Conservation (phyloP, 352 stramenopile species). For the Pythium brachiatum region DNA sequence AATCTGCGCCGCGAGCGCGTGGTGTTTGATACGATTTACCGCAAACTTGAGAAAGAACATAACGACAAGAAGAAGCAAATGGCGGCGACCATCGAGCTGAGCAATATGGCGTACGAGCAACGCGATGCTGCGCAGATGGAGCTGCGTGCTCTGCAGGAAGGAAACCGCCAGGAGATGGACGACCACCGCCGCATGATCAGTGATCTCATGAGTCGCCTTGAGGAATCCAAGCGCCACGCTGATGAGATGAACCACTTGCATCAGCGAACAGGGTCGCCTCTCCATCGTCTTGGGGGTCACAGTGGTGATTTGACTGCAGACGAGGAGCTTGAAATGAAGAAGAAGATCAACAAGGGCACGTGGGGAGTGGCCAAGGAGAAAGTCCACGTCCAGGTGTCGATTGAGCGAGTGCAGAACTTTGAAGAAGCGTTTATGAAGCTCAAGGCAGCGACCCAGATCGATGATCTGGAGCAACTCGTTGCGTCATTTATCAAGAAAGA, state of each 20-base stretch:
- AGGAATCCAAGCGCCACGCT: constrained; percentile 47
- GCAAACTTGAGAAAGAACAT: constrained; percentile 89
- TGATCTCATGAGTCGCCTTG: constrained; percentile 60
- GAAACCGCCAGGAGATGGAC: constrained; percentile 85
- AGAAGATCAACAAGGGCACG: constrained; percentile 70
- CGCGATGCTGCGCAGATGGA: constrained; percentile 93
- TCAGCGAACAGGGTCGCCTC: constrained; percentile 28
- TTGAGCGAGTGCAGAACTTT: constrained; percentile 93
- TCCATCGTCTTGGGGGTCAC: constrained; percentile 15
- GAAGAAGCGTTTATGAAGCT: constrained; percentile 96
- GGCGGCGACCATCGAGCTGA: constrained; percentile 93
- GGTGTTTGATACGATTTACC: constrained; percentile 95
- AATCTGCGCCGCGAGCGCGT: constrained; percentile 91
- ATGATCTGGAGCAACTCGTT: constrained; percentile 92
- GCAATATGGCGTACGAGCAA: constrained; percentile 94
- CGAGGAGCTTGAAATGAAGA: constrained; percentile 70
- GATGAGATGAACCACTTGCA: constrained; percentile 34
- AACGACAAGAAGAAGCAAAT: constrained; percentile 95
- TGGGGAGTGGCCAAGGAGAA: constrained; percentile 87
- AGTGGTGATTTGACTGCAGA: constrained; percentile 48
- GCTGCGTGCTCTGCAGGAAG: constrained; percentile 90
- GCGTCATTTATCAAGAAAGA: constrained; percentile 94
- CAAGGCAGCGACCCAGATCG: constrained; percentile 89
- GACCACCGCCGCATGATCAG: constrained; percentile 50
- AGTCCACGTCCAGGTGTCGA: constrained; percentile 83